phyloP scores from a whole-genome alignment of 2,329 filamentous ascomycete genomes.

The Curvularia sp. region DNA sequence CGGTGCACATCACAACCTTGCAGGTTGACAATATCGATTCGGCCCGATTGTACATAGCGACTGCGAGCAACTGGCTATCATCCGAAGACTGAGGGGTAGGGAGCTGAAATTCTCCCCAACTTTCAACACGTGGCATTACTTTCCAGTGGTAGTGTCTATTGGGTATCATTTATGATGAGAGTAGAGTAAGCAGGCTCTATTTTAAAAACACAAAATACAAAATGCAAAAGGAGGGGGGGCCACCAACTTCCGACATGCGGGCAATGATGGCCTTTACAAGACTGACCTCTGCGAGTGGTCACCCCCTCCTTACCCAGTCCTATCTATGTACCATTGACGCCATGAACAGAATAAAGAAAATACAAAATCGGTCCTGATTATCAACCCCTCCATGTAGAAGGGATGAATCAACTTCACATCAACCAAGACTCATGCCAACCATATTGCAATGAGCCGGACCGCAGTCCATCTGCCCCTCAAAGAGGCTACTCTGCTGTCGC shows the following conservation, averaged over 20 bases:
- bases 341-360: slow-evolving; percentile 19
- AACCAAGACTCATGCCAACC: slow-evolving; percentile 37
- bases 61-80: not conserved
- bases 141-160: not conserved
- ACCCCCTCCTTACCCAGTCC: slow-evolving; percentile 4
- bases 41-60: not conserved
- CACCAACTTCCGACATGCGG: slow-evolving; percentile 11
- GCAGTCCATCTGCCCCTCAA: slow-evolving; percentile 27
- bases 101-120: too few species aligned
- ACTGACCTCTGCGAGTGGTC: slow-evolving; percentile 16
- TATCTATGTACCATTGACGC: slow-evolving; percentile 14
- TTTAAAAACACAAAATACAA: slow-evolving; percentile 3
- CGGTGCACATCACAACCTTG: not conserved
- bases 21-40: not conserved
- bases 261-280: slow-evolving; percentile 18
- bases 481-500: slow-evolving; percentile 25
- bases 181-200: slow-evolving; percentile 1
- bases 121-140: not conserved
- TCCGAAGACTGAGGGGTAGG: not conserved
- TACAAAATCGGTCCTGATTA: slow-evolving; percentile 1
- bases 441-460: slow-evolving; percentile 36
- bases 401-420: slow-evolving; percentile 31
- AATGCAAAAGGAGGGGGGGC: not conserved
- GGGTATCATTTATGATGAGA: not conserved
- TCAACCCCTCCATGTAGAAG: slow-evolving; percentile 21